A percentile compares a stretch with the other conserved stretches of the same genome.
Conservation (phyloP, 2,329 filamentous ascomycete genomes). For the Fusarium bactridioides region DNA sequence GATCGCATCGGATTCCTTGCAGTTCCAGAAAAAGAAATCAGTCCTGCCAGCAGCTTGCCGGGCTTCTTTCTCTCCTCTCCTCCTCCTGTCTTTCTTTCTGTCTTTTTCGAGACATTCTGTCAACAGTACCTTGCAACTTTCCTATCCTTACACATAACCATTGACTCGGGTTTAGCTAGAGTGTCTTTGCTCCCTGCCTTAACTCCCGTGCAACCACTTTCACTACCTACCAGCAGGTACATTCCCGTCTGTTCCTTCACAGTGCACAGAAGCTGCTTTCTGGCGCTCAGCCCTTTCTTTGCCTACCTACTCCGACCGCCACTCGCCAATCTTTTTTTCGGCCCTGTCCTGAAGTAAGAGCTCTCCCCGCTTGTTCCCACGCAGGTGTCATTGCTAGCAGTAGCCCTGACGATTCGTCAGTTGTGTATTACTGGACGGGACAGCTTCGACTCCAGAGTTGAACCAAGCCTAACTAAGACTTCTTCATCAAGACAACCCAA, state of each 20-base stretch:
- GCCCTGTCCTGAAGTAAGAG: slow-evolving; percentile 5
- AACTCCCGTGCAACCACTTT: slow-evolving; percentile 1
- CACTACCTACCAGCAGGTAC: neutral
- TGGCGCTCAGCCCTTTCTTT: slow-evolving; percentile 27
- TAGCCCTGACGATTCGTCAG: slow-evolving; percentile 10
- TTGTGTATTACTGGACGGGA: neutral
- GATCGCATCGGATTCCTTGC: slow-evolving; percentile 27
- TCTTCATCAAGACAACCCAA: slow-evolving; percentile 14
- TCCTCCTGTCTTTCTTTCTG: neutral
- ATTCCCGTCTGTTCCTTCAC: slow-evolving; percentile 21
- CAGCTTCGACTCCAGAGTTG: slow-evolving; percentile 5
- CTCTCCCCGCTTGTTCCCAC: slow-evolving; percentile 34
- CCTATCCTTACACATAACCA: slow-evolving; percentile 2
- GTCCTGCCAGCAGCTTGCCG: slow-evolving; percentile 3
- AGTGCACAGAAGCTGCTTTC: slow-evolving; percentile 20
- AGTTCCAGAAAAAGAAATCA: slow-evolving; percentile 18
- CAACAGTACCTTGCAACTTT: slow-evolving; percentile 1
- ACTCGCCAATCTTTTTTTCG: slow-evolving; percentile 32
- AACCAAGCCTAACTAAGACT: slow-evolving; percentile 17
- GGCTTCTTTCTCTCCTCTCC: neutral
- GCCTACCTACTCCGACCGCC: slow-evolving; percentile 16
- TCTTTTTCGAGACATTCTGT: neutral
- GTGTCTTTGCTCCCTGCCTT: slow-evolving; percentile 2
- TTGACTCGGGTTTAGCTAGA: slow-evolving; percentile 11
- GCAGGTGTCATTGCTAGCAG: slow-evolving; percentile 12